Evolutionary conservation across 257 asterid genomes (phyloP).

Genomic region (Scutellaria galericulata): DNA sequence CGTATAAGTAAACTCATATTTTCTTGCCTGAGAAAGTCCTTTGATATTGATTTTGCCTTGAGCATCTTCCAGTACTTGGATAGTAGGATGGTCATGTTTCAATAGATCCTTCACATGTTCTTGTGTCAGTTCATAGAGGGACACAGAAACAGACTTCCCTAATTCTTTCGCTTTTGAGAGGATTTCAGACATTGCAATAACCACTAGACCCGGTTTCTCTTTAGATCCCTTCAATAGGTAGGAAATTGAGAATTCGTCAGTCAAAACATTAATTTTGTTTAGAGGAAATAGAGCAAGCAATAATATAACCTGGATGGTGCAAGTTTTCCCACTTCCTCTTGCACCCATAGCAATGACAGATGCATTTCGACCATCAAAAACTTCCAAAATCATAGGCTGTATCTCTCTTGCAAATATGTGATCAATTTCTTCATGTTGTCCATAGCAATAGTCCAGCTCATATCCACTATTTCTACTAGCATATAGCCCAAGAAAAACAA

Average conservation of each 20-base stretch:
- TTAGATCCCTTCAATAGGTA: conserved; percentile 53
- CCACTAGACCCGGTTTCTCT: conserved; percentile 73
- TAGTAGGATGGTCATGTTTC: conserved; percentile 55
- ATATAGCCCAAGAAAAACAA: background rate
- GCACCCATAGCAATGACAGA: conserved; percentile 84
- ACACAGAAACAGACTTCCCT: conserved; percentile 52
- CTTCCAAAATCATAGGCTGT: conserved; percentile 55
- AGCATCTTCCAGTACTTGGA: conserved; percentile 72
- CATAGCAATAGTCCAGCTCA: conserved; percentile 71
- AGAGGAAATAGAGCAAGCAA: background rate
- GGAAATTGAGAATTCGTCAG: background rate
- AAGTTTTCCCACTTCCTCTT: conserved; percentile 87
- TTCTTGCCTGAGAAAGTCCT: conserved; percentile 80
- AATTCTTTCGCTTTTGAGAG: conserved; percentile 55
- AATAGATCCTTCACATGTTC: conserved; percentile 74
- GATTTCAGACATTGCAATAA: conserved; percentile 69
- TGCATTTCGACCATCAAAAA: conserved; percentile 63
- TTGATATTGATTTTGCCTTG: conserved; percentile 73
- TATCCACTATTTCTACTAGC: conserved; percentile 57
- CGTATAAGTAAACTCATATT: background rate
- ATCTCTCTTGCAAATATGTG: conserved; percentile 67
- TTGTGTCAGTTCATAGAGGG: conserved; percentile 68
- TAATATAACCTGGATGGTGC: conserved; percentile 58
- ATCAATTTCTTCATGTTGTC: conserved; percentile 51
- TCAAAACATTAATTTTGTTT: background rate